phyloP scores from a whole-genome alignment of 768 basidiomycete genomes.

The Pulveroboletus sp. region DNA sequence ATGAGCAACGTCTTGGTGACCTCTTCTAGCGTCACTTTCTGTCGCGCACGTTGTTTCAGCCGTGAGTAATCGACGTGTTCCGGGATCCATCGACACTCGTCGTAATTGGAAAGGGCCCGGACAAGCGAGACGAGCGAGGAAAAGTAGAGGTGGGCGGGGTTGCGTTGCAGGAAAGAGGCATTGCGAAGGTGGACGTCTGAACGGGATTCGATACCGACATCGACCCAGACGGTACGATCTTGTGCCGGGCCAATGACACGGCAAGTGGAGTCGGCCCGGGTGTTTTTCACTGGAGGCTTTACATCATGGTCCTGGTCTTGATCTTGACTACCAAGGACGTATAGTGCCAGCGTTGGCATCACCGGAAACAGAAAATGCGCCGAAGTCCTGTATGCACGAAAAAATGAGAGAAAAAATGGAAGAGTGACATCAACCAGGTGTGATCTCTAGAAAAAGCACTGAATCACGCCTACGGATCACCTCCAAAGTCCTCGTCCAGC shows the following conservation, averaged over 20 bases:
- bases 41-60: conserved; percentile 52
- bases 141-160: conserved; percentile 48
- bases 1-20: conserved; percentile 53
- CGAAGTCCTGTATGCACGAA: conserved; percentile 34
- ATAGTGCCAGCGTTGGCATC: conserved; percentile 48
- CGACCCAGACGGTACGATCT: conserved; percentile 32
- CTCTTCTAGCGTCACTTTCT: conserved; percentile 49
- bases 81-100: conserved; percentile 53
- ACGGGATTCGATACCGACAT: conserved; percentile 47
- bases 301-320: conserved; percentile 5
- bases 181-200: conserved; percentile 60
- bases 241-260: background rate
- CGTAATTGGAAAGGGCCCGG: conserved; percentile 50
- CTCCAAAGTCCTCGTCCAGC: conserved; percentile 44
- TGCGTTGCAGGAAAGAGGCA: conserved; percentile 51
- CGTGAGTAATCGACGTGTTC: conserved; percentile 51
- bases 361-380: conserved; percentile 54
- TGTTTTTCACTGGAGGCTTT: conserved; percentile 7
- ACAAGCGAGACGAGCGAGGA: conserved; percentile 48
- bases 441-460: background rate
- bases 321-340: conserved; percentile 40
- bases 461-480: conserved; percentile 23
- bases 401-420: background rate
- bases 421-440: background rate
- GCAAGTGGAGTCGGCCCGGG: background rate